Evolutionary conservation across 371 early-diverging fungal species (phyloP).

Genomic region (Mortierella sp.): DNA sequence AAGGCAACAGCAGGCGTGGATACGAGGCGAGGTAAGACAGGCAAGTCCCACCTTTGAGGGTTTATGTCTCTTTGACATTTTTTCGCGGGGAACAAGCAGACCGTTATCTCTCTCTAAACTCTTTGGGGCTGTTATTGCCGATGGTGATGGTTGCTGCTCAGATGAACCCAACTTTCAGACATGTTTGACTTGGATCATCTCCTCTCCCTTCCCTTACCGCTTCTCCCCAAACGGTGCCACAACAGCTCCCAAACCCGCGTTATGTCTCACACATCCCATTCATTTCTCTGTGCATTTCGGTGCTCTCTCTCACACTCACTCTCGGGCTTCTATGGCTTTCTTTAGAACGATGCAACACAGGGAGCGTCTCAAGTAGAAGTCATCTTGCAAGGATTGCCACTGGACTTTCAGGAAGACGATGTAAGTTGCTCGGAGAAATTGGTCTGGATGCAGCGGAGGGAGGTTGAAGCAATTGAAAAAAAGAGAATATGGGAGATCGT

Average conservation of each 20-base stretch:
- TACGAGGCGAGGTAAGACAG: conserved; percentile 1
- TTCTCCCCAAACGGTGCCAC: background rate
- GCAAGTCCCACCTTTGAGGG: background rate
- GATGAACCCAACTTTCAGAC: background rate
- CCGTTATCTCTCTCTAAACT: background rate
- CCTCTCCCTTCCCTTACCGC: background rate
- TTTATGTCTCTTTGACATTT: background rate
- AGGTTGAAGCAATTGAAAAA: background rate
- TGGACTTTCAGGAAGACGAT: conserved; percentile 31
- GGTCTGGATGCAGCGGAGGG: too few relatives aligned
- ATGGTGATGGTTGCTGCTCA: background rate
- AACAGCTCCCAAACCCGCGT: background rate
- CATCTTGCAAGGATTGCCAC: conserved; percentile 42
- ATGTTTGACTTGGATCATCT: conserved; percentile 4
- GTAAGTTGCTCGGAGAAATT: conserved; percentile 14
- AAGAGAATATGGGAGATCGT: background rate
- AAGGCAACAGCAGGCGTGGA: background rate
- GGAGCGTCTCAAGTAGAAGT: conserved; percentile 40
- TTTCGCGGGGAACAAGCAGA: background rate
- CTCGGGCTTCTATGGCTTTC: background rate
- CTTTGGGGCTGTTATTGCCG: background rate
- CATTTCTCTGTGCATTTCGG: background rate
- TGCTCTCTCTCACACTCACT: background rate
- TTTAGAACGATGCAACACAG: conserved; percentile 18
- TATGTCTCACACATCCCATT: background rate